Base-by-base conservation (phyloP, 495 filamentous ascomycete genomes). In the Bathelium albidoporum region DNA sequence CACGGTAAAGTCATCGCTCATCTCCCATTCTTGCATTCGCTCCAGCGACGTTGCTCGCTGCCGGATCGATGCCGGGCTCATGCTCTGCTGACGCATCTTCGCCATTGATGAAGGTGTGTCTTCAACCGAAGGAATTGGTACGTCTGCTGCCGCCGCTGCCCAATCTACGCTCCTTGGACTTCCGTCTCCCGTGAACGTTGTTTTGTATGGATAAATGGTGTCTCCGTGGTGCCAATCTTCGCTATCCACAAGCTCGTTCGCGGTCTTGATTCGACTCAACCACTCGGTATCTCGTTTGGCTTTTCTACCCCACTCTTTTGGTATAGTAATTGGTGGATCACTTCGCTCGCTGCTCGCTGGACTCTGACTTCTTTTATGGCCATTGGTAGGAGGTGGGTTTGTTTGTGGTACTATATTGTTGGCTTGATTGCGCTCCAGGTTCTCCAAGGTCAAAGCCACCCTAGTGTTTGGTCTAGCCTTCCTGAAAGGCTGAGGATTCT, bases 1-100 rank as follows among this genome's bases (percentile, higher is more conserved):
- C 29, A 78, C 81, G n/a, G 85, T 87, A 64, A 90, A 86, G 41
- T 89, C 86, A 5, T 80, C 75, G 53, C 82, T 80, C 20, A 80
- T 68, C 45, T 87, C 77, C 82, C 81, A 85, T 29, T 81, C 78
- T 24, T 74, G 77, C 64, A 76, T 77, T 64, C 78, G 75, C 41
- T 82, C 74, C 1, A 79, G 73, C 24, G 81, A 80, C 14, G 71
- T 65, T 26, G 73, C 64, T n/a, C 65, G 62, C 1, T 66, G 68
- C 32, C 68, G 49, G 72, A 28, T 72, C 71, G 63, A 55, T 34
- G 66, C 32, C 12, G 62, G 55, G 18, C 26, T 44, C 2, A 20
- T 29, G 28, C 64, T 18, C 1, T 67, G 61, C 41, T 61, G 32
- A 11, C 36, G 58, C 18, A 18, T 1, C 7, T 62, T 59, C 24